Evolutionary conservation across 306 rosid genomes (phyloP), one percentile per base, ranked within the genome.

Genomic region (Astragalus membranaceus): DNA sequence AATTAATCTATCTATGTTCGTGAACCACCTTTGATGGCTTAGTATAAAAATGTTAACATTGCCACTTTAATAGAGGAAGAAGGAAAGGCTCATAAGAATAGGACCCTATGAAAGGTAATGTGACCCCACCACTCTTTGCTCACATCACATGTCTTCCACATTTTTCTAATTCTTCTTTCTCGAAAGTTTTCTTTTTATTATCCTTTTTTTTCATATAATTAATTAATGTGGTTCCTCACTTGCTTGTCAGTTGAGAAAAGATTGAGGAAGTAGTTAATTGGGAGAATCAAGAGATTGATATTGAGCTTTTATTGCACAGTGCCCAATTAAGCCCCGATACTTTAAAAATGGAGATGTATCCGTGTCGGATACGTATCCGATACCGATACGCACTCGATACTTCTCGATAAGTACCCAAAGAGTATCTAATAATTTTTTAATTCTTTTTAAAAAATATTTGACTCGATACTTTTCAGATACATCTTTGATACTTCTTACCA

Each of bases 61-160:
- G 69, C 58, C 14, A 48, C 11, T 6, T 12, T 48, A 58, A 16
- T 36, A 9, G 2, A 48, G 14, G 23, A 20, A 20, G 23, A 20
- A 37, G 10, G 50, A 10, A 43, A 49, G 11, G 35, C 30, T 43
- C 57, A 41, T 35, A 57, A 51, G n/a, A 46, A 8, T 16, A 42
- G 60, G 36, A 1, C 66, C 71, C 39, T 6, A 2, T 69, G 41
- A 12, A 64, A 16, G 79, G 70, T 3, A 69, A 26, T 20, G 7
- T 43, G 83, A 43, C 79, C 83, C 83, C 82, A 72, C 80, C 57
- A 23, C 47, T 10, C 49, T 68, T 55, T 49, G 52, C 7, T 79
- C 78, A 62, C 78, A 67, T 79, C 78, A 62, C 78, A 67, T 59
- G 73, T 20, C 55, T 41, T 51, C 50, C 67, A 78, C 46, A 37